Evolutionary conservation across 2,329 filamentous ascomycete genomes (phyloP).

Genomic region (Monosporascus sp.): DNA sequence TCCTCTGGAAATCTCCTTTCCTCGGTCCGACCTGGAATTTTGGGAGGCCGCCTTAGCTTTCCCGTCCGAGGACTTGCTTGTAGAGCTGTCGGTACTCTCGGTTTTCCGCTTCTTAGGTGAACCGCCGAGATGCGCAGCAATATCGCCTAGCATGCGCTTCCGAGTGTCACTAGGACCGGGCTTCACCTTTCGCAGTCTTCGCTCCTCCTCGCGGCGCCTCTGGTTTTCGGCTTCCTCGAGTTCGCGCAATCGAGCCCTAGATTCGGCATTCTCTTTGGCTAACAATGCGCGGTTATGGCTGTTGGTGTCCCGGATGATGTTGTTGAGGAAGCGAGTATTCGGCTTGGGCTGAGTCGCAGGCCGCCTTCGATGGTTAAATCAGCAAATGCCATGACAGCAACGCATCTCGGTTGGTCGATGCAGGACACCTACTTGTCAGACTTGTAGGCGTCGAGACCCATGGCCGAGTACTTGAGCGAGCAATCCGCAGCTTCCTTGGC

Average conservation of each 20-base stretch:
- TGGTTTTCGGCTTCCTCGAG: conserved; percentile 47
- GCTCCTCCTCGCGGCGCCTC: conserved; percentile 30
- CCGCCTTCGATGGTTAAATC: conserved; percentile 41
- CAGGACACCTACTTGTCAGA: conserved; percentile 37
- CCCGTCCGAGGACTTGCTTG: conserved; percentile 3
- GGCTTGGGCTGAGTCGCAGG: conserved; percentile 68
- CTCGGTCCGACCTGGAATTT: conserved; percentile 9
- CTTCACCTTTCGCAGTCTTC: conserved; percentile 32
- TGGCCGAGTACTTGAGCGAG: conserved; percentile 66
- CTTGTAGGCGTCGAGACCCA: conserved; percentile 65
- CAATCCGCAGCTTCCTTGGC: conserved; percentile 72
- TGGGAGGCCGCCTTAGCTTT: conserved; percentile 6
- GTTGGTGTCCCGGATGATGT: conserved; percentile 84
- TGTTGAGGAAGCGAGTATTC: conserved; percentile 82
- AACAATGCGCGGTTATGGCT: conserved; percentile 83
- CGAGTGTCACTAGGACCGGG: conserved; percentile 48
- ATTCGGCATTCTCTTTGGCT: conserved; percentile 78
- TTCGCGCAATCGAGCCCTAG: conserved; percentile 61
- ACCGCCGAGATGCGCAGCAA: conserved; percentile 52
- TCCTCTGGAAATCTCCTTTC: conserved; percentile 9
- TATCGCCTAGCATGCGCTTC: conserved; percentile 54
- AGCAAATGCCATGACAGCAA: conserved; percentile 1
- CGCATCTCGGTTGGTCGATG: conserved; percentile 2
- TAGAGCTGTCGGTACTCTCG: conserved; percentile 11
- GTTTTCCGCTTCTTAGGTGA: conserved; percentile 31